Percentiles rank a stretch among this genome's conserved stretches.
These are phyloP conservation scores for Fusarium algeriense DNA, from an alignment of 2,329 filamentous ascomycete species.

Conservation along the genomic window DNA sequence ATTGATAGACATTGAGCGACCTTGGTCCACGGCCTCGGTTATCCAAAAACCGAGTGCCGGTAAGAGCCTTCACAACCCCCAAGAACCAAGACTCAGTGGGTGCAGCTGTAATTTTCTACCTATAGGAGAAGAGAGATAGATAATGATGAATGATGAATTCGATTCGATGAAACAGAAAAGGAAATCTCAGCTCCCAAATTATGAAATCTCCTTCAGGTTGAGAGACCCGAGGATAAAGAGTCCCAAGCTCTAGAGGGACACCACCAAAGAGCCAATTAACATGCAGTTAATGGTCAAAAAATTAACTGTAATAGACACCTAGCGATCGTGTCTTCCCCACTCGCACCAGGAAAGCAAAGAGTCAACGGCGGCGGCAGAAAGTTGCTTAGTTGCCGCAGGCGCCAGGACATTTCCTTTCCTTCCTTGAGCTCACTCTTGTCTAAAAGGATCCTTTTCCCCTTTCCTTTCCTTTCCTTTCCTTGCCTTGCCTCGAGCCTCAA, in stretches of 20 bases:
- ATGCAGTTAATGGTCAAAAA: constrained; percentile 43
- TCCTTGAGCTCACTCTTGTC: constrained; percentile 6
- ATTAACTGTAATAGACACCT: constrained; percentile 23
- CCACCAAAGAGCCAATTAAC: constrained; percentile 39
- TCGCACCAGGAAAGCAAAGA: constrained; percentile 20
- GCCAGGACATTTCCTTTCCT: constrained; percentile 16
- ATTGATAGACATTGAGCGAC: constrained; percentile 12
- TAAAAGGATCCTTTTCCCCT: not conserved
- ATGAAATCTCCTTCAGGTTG: not conserved
- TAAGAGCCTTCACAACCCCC: constrained; percentile 2
- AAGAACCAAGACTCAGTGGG: not conserved
- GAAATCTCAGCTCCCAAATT: not conserved
- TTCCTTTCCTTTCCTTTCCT: not conserved
- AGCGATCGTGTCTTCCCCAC: constrained; percentile 24
- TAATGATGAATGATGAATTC: not conserved
- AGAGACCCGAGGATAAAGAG: constrained; percentile 13
- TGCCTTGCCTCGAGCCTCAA: not conserved
- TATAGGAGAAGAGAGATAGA: not conserved
- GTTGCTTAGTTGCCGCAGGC: constrained; percentile 35
- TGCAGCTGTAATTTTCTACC: not conserved
- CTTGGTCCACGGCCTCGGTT: constrained; percentile 39
- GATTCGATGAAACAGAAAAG: not conserved
- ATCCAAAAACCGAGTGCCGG: constrained; percentile 43
- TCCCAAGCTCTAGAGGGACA: constrained; percentile 12
- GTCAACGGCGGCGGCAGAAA: constrained; percentile 35